Base-by-base conservation (phyloP, 1,284 basidiomycete genomes). In the Anthracocystis walkeri region DNA sequence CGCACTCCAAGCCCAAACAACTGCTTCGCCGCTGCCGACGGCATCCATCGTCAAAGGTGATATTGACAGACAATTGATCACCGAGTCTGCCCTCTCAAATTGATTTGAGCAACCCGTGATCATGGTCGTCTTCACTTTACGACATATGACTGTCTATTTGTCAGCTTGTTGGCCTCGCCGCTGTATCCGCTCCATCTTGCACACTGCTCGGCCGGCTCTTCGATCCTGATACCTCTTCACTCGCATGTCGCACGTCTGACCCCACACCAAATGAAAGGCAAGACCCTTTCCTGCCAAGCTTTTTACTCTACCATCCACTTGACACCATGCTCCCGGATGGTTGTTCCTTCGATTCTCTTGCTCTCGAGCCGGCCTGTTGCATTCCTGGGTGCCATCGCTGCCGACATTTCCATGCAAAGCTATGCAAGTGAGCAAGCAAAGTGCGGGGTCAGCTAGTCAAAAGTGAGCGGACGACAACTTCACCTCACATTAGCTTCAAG, bases 211-310 rank as follows among this genome's bases (percentile, higher is more conserved):
- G 58, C 64, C 64, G 64, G 5, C 18, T 60, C n/a, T 14, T 18
- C 29, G 8, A 7, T 11, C 4, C 5, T 1, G 2, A 1, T 5
- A 23, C 4, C 20, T 10, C 4, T 21, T 51, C 14, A 46, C 53
- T 57, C 58, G 58, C 46, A 29, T 58, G 48, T 57, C 58, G 52
- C 41, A 23, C 64, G 42, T 55, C 46, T 56, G 14, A 14, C 35
- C 14, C 16, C 35, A 18, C 56, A 58, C 56, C 49, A 45, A 46
- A 1, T 14, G 33, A 7, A 31, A 2, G 20, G n/a, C 51, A 33
- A 48, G 55, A 64, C 62, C 57, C 46, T 65, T 12, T 16, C 21
- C 14, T 33, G 64, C 64, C 64, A 60, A 60, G 64, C 57, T 35
- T 60, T 56, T 33, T 2, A 14, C 44, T 4, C 23, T 8, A 7